phyloP scores from a whole-genome alignment of 345 rosid genomes.

The Rubroshorea leprosula region DNA sequence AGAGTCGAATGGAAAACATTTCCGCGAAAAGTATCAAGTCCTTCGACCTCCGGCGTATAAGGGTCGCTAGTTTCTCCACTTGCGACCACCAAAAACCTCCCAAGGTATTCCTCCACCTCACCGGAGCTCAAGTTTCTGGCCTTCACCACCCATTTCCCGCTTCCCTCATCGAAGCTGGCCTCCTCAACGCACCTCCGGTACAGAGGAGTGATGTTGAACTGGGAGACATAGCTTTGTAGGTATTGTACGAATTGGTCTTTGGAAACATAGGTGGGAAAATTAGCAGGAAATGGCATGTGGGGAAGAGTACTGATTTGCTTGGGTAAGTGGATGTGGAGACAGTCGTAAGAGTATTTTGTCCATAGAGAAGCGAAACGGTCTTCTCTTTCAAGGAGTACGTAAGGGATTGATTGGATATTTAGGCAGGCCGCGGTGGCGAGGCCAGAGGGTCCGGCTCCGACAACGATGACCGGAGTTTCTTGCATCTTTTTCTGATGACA shows the following conservation, averaged over 20 bases:
- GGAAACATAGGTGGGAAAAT: constrained; percentile 37
- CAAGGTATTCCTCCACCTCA: constrained; percentile 39
- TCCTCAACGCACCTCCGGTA: constrained; percentile 15
- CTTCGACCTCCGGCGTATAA: constrained; percentile 36
- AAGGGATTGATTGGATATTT: constrained; percentile 26
- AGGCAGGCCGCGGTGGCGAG: constrained; percentile 50
- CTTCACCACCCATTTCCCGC: constrained; percentile 12
- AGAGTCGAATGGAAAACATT: constrained; percentile 50
- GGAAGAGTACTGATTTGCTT: constrained; percentile 54
- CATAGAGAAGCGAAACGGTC: constrained; percentile 53
- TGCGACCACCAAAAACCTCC: constrained; percentile 56
- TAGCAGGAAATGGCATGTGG: constrained; percentile 30
- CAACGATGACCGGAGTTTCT: constrained; percentile 31
- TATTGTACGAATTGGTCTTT: constrained; percentile 33
- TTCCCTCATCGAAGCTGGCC: no score
- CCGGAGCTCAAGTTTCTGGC: constrained; percentile 32
- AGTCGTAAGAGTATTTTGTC: constrained; percentile 43
- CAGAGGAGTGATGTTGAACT: constrained; percentile 27
- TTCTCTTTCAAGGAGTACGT: constrained; percentile 45
- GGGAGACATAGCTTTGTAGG: constrained; percentile 39
- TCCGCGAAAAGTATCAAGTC: constrained; percentile 39
- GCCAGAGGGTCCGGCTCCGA: no score
- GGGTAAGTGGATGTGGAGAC: constrained; percentile 44
- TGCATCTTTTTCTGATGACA: no score
- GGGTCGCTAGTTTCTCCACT: constrained; percentile 44